phyloP scores from a whole-genome alignment of 768 basidiomycete genomes.

The Agrocybe praecox region DNA sequence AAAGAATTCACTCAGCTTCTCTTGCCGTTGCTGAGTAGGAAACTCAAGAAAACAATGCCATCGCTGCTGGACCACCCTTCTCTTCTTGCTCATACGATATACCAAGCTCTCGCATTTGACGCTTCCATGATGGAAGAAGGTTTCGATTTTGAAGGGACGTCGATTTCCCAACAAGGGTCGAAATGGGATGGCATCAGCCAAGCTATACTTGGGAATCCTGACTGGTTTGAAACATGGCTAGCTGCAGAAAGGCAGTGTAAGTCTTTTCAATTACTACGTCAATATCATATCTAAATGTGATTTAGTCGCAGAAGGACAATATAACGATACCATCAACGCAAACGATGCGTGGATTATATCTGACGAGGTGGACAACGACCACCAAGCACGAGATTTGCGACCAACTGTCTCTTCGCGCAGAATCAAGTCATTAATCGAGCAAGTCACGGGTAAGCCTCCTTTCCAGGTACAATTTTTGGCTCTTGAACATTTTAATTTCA shows the following conservation, averaged over 20 bases:
- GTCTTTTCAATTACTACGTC: slow-evolving; percentile 29
- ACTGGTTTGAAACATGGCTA: slow-evolving; percentile 94
- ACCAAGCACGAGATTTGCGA: slow-evolving; percentile 46
- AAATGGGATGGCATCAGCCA: slow-evolving; percentile 81
- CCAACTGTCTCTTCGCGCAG: slow-evolving; percentile 85
- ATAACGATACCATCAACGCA: slow-evolving; percentile 79
- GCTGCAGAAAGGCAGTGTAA: slow-evolving; percentile 86
- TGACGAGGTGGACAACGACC: slow-evolving; percentile 53
- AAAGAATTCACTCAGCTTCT: slow-evolving; percentile 83
- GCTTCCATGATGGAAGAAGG: slow-evolving; percentile 73
- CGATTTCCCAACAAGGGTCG: slow-evolving; percentile 29
- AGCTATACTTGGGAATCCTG: slow-evolving; percentile 76
- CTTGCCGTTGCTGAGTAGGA: slow-evolving; percentile 74
- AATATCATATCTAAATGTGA: background rate
- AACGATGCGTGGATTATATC: slow-evolving; percentile 86
- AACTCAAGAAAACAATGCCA: slow-evolving; percentile 76
- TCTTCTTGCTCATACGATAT: slow-evolving; percentile 92
- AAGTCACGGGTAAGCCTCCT: slow-evolving; percentile 73
- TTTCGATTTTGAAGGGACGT: slow-evolving; percentile 62
- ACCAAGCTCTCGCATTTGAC: slow-evolving; percentile 90
- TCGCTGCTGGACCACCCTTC: slow-evolving; percentile 76
- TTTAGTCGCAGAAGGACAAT: slow-evolving; percentile 86
- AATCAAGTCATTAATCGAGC: slow-evolving; percentile 84
- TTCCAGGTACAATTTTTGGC: background rate
- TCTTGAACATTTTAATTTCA: background rate